Conservation (phyloP, 306 rosid genomes). For the Prunus armeniaca region DNA sequence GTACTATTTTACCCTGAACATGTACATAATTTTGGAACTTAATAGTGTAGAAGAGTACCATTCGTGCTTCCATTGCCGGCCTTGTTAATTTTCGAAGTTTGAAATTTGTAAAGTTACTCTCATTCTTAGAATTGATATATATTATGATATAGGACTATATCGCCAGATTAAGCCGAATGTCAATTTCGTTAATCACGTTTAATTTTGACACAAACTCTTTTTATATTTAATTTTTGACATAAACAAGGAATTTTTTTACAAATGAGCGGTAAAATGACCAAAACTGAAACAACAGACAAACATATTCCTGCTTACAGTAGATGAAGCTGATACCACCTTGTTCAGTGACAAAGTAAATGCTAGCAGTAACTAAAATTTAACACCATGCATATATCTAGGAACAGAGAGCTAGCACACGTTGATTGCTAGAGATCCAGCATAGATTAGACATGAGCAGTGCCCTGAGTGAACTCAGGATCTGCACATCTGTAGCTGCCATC, state of each 20-base stretch:
- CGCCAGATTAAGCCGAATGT: too few relatives aligned
- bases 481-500: conserved; percentile 95
- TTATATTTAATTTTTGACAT: too few relatives aligned
- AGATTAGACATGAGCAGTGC: conserved; percentile 89
- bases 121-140: too few relatives aligned
- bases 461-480: conserved; percentile 96
- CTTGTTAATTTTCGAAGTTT: too few relatives aligned
- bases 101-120: too few relatives aligned
- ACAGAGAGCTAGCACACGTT: conserved; percentile 13
- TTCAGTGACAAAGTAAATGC: conserved; percentile 27
- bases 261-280: conserved; percentile 13
- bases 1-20: conserved; percentile 44
- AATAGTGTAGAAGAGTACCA: too few relatives aligned
- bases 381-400: conserved; percentile 35
- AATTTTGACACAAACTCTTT: too few relatives aligned
- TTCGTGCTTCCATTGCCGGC: too few relatives aligned
- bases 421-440: conserved; percentile 14
- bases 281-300: conserved; percentile 41
- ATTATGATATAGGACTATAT: too few relatives aligned
- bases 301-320: conserved; percentile 35
- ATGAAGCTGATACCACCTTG: conserved; percentile 27
- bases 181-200: too few relatives aligned
- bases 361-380: conserved; percentile 24
- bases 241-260: conserved; percentile 21
- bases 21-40: too few relatives aligned